A percentile compares a stretch with the other conserved stretches of the same genome.
phyloP scores from a whole-genome alignment of 441 rosid species.

The Jatropha podagrica region DNA sequence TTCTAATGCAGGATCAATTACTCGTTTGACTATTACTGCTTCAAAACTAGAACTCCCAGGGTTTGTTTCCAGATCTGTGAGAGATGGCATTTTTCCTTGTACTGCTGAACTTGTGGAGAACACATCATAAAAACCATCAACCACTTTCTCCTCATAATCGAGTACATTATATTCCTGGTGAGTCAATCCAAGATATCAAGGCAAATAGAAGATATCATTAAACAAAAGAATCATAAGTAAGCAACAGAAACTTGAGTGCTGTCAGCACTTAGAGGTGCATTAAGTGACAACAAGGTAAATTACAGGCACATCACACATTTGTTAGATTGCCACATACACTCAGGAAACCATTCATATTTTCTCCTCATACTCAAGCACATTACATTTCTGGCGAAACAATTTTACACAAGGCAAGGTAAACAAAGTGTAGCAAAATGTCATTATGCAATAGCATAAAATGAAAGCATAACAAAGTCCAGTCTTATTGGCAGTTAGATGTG shows the following conservation, averaged over 20 bases:
- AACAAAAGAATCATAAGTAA: not conserved
- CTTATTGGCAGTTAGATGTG: not conserved
- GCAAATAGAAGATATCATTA: constrained; percentile 17
- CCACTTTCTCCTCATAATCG: constrained; percentile 88
- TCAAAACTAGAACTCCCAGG: constrained; percentile 64
- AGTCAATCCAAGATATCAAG: constrained; percentile 18
- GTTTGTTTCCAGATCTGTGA: constrained; percentile 76
- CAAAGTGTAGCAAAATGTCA: not conserved
- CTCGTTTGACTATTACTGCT: constrained; percentile 71
- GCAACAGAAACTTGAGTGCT: not conserved
- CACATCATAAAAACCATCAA: constrained; percentile 89
- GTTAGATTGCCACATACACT: too few species aligned
- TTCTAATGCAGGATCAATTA: constrained; percentile 65
- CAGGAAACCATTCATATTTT: constrained; percentile 69
- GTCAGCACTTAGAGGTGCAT: not conserved
- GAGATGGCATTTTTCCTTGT: constrained; percentile 86
- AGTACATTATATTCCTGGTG: constrained; percentile 85
- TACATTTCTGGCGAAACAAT: constrained; percentile 52
- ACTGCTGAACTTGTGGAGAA: constrained; percentile 56
- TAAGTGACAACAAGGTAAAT: not conserved
- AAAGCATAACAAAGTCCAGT: constrained; percentile 1
- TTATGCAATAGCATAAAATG: not conserved
- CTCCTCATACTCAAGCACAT: constrained; percentile 77
- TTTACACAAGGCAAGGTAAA: constrained; percentile 23
- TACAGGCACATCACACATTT: not conserved